These are phyloP conservation scores for Talaromyces borbonicus DNA, from an alignment of 495 filamentous ascomycete genomes.

Conservation along the genomic window DNA sequence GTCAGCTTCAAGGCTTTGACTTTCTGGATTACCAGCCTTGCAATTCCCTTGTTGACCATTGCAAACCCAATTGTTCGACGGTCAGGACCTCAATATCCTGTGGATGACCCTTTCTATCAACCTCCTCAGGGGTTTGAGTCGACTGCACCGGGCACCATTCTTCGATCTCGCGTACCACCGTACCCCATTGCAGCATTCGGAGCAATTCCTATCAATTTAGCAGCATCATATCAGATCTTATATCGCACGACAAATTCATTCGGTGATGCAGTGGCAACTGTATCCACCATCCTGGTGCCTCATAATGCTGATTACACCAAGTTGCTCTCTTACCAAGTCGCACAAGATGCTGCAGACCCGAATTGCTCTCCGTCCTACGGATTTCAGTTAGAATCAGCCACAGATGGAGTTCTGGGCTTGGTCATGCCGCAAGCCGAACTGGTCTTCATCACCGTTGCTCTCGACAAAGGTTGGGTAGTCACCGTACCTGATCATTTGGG, in stretches of 20 bases:
- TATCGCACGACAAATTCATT: conserved; percentile 39
- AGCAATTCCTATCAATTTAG: conserved; percentile 20
- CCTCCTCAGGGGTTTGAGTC: conserved; percentile 29
- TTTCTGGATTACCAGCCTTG: not conserved
- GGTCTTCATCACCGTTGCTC: conserved; percentile 20
- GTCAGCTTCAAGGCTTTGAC: not conserved
- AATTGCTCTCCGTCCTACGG: conserved; percentile 17
- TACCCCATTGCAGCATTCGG: conserved; percentile 23
- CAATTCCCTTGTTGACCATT: not conserved
- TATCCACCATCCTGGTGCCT: conserved; percentile 41
- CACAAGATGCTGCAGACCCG: conserved; percentile 31
- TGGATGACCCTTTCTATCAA: conserved; percentile 36
- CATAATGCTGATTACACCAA: conserved; percentile 18
- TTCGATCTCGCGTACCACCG: conserved; percentile 29
- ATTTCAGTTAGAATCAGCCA: conserved; percentile 11
- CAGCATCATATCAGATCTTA: conserved; percentile 36
- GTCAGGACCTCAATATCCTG: not conserved
- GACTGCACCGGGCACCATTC: conserved; percentile 28
- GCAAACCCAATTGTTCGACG: not conserved
- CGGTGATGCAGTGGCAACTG: conserved; percentile 34
- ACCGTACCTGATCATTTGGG: conserved; percentile 41
- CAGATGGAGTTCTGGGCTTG: conserved; percentile 13
- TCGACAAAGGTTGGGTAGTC: conserved; percentile 36
- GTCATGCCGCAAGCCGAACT: conserved; percentile 16
- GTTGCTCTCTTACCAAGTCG: conserved; percentile 36